phyloP scores from a whole-genome alignment of 305 asterid species.

The Fraxinus greggii region DNA sequence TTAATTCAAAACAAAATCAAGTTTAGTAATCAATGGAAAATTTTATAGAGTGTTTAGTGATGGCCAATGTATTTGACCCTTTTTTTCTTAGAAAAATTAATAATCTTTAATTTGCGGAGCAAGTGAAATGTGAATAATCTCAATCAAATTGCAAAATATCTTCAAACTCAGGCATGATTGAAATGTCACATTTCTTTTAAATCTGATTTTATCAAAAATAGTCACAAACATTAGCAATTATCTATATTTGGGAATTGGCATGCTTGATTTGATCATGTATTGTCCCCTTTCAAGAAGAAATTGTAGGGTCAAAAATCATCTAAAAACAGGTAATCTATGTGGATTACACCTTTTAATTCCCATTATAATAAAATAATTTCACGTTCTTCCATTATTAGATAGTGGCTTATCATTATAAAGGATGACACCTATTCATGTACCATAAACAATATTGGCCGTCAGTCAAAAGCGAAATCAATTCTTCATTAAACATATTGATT shows the following conservation, averaged over 20 bases:
- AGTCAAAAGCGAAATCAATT: neutral
- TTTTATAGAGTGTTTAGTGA: neutral
- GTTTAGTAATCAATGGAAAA: neutral
- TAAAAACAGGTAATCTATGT: neutral
- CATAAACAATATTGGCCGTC: neutral
- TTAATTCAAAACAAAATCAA: neutral
- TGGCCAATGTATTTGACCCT: neutral
- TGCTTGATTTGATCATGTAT: neutral
- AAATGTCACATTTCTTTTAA: neutral
- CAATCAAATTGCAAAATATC: neutral
- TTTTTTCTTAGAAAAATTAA: neutral
- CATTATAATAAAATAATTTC: neutral
- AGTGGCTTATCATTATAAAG: conserved; percentile 4
- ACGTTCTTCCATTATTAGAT: neutral
- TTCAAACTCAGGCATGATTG: neutral
- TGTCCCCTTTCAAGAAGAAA: neutral
- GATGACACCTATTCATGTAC: neutral
- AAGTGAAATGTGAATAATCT: neutral
- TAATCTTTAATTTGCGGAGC: neutral
- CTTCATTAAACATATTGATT: neutral
- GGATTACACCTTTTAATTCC: neutral
- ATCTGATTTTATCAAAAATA: neutral
- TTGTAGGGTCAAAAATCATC: conserved; percentile 1
- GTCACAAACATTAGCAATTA: neutral
- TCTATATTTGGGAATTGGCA: neutral